Conservation (phyloP, 768 basidiomycete genomes). For the Trametes maxima region DNA sequence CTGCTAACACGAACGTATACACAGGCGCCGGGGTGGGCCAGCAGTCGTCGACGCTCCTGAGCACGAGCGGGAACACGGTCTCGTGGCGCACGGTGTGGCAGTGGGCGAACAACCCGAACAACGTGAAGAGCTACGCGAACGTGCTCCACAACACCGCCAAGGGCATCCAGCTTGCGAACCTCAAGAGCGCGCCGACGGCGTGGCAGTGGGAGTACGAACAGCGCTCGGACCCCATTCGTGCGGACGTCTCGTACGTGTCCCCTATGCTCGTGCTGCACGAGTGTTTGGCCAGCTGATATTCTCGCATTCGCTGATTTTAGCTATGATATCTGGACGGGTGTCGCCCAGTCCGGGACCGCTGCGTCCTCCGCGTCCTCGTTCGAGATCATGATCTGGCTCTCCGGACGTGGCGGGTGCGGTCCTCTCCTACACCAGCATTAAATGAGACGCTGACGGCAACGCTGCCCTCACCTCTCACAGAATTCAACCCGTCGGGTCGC, state of each 20-base stretch:
- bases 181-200: conserved; percentile 48
- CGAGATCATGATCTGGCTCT: conserved; percentile 68
- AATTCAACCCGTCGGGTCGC: conserved; percentile 58
- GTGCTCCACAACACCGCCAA: conserved; percentile 47
- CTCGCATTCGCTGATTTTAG: conserved; percentile 25
- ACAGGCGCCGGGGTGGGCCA: conserved; percentile 48
- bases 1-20: neutral
- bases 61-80: conserved; percentile 41
- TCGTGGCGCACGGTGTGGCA: conserved; percentile 57
- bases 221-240: conserved; percentile 48
- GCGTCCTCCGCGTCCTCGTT: conserved; percentile 34
- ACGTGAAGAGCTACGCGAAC: conserved; percentile 63
- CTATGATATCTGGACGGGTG: conserved; percentile 42
- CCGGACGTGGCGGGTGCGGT: conserved; percentile 53
- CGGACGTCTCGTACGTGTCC: conserved; percentile 51
- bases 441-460: neutral
- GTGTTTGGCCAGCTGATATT: neutral
- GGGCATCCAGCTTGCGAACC: conserved; percentile 49
- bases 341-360: neutral
- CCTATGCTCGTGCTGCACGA: neutral
- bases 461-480: conserved; percentile 30
- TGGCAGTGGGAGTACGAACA: conserved; percentile 55
- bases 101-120: conserved; percentile 53
- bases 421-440: neutral
- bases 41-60: conserved; percentile 50